A percentile compares a stretch with the other conserved stretches of the same genome.
phyloP scores from a whole-genome alignment of 1,284 basidiomycete genomes.

The Cerioporus squamosus region DNA sequence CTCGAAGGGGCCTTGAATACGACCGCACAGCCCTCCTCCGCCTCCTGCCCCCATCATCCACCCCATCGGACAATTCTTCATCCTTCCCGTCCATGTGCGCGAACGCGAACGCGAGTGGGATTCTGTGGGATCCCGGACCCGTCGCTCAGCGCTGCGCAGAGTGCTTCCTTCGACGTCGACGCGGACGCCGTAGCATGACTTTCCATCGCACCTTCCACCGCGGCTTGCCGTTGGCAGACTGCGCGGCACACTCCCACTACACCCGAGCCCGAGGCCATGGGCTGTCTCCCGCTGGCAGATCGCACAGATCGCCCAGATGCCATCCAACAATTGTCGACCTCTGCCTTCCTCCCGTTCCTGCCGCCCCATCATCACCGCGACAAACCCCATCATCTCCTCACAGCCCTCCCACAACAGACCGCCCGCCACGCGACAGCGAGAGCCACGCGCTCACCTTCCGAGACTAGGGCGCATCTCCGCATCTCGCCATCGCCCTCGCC shows the following conservation, averaged over 20 bases:
- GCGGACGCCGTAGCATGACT: neutral
- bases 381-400: neutral
- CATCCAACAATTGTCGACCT: neutral
- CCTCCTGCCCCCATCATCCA: neutral
- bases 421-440: neutral
- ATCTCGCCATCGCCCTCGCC: neutral
- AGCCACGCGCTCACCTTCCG: neutral
- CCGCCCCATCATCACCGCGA: neutral
- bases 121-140: too few species aligned
- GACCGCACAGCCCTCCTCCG: neutral
- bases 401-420: neutral
- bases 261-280: neutral
- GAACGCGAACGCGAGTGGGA: neutral
- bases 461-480: neutral
- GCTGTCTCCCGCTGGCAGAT: neutral
- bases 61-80: neutral
- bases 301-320: conserved; percentile 1
- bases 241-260: neutral
- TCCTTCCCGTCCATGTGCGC: neutral
- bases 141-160: too few species aligned
- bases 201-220: neutral
- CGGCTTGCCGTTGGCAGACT: neutral
- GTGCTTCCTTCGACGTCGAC: neutral
- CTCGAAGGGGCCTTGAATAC: too few species aligned
- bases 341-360: conserved; percentile 2